Evolutionary conservation across 2,329 filamentous ascomycete genomes (phyloP).

Genomic region (Phialemonium atrogriseum): DNA sequence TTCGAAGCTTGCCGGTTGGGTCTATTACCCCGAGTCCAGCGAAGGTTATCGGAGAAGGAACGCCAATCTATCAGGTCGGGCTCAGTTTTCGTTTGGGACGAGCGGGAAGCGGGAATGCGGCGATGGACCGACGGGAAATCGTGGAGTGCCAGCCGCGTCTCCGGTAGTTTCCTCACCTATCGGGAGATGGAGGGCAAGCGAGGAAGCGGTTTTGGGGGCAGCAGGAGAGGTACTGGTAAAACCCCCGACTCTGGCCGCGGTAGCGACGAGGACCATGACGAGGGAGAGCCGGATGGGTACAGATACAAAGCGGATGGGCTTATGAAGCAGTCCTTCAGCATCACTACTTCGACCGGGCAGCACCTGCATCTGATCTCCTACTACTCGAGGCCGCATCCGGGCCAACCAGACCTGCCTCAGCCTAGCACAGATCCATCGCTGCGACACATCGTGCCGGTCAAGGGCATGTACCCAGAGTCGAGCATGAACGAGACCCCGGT

Average conservation of each 20-base stretch:
- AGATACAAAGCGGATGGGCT: conserved; percentile 92
- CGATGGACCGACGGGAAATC: conserved; percentile 98
- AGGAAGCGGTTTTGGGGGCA: conserved; percentile 62
- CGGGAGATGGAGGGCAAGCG: conserved; percentile 98
- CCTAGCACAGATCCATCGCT: conserved; percentile 74
- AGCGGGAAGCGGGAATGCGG: conserved; percentile 95
- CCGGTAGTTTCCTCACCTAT: conserved; percentile 94
- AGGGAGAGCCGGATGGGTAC: conserved; percentile 82
- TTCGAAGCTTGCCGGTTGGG: conserved; percentile 94
- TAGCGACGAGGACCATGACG: conserved; percentile 79
- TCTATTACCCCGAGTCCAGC: conserved; percentile 81
- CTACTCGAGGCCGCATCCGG: conserved; percentile 73
- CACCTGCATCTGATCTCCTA: conserved; percentile 98
- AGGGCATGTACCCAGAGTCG: conserved; percentile 96
- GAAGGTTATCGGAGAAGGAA: conserved; percentile 92
- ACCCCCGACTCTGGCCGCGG: conserved; percentile 74
- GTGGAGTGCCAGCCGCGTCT: conserved; percentile 96
- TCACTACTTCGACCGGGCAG: conserved; percentile 80
- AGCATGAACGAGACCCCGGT: conserved; percentile 79
- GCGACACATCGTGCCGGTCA: conserved; percentile 74
- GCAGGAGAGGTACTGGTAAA: conserved; percentile 55
- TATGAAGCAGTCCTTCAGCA: conserved; percentile 99
- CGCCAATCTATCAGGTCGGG: conserved; percentile 91
- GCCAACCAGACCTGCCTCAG: conserved; percentile 64
- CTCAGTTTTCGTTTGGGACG: conserved; percentile 99